A percentile compares a stretch with the other conserved stretches of the same genome.
These are phyloP conservation scores for Phaeotremella skinneri DNA, from an alignment of 768 basidiomycete genomes.

Conservation along the genomic window DNA sequence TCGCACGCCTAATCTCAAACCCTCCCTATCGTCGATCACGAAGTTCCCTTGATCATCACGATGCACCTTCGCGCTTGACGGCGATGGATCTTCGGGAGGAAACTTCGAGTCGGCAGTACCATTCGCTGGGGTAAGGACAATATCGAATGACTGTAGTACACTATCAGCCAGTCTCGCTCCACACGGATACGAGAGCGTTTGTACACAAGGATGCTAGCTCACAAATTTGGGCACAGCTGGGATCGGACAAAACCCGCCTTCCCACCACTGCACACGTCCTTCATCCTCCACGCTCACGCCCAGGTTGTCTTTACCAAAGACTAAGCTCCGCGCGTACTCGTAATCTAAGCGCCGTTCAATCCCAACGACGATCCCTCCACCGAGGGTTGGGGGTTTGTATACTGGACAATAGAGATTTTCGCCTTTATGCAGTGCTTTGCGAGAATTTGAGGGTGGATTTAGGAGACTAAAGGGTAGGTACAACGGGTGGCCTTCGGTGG, in stretches of 20 bases:
- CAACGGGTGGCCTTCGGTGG: constrained; percentile 92
- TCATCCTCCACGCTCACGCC: constrained; percentile 24
- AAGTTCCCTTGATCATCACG: constrained; percentile 65
- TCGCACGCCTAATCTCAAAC: constrained; percentile 73
- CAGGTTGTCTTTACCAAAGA: constrained; percentile 52
- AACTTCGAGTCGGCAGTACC: constrained; percentile 55
- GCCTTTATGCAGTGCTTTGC: constrained; percentile 53
- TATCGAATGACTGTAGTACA: constrained; percentile 68
- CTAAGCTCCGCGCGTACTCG: constrained; percentile 75
- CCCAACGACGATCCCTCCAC: constrained; percentile 61
- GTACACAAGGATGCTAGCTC: constrained; percentile 14
- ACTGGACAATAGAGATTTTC: constrained; percentile 59
- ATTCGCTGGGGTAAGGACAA: constrained; percentile 63
- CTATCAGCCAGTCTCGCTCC: too few relatives aligned
- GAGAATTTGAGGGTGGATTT: constrained; percentile 61
- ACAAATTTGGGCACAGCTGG: constrained; percentile 33
- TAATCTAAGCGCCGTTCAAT: constrained; percentile 71
- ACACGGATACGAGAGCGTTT: too few relatives aligned
- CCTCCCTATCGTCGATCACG: constrained; percentile 71
- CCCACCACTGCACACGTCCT: constrained; percentile 22
- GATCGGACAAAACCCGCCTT: constrained; percentile 29
- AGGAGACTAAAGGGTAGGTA: constrained; percentile 62
- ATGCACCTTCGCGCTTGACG: constrained; percentile 64
- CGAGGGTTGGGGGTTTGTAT: constrained; percentile 54
- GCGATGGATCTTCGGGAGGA: constrained; percentile 65